Percentiles rank a stretch among this genome's conserved stretches.
Evolutionary conservation across 495 filamentous ascomycete genomes (phyloP).

Genomic region (Hamigera avellanea): DNA sequence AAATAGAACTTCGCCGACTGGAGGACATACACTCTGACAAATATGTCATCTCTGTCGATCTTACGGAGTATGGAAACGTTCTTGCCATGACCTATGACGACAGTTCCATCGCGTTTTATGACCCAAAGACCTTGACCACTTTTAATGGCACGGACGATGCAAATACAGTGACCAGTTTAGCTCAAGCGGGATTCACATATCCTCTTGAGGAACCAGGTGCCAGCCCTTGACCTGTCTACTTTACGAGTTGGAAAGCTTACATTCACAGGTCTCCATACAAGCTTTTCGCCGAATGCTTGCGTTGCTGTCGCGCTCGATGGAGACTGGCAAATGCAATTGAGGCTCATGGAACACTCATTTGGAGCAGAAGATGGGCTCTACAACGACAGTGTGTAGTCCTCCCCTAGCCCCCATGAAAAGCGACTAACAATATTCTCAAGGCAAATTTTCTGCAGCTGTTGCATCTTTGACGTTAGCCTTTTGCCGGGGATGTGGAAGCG

Average conservation of each 20-base stretch:
- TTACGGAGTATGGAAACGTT: conserved; percentile 53
- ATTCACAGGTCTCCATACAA: conserved; percentile 47
- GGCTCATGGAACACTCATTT: conserved; percentile 43
- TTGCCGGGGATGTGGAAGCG: conserved; percentile 40
- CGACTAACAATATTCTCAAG: conserved; percentile 13
- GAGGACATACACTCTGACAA: conserved; percentile 54
- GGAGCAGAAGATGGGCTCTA: conserved; percentile 24
- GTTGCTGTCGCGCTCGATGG: conserved; percentile 52
- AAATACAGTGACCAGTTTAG: conserved; percentile 51
- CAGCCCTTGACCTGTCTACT: conserved; percentile 8
- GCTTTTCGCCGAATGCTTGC: conserved; percentile 66
- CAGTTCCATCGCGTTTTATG: conserved; percentile 65
- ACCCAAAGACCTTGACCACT: conserved; percentile 55
- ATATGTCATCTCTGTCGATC: conserved; percentile 53
- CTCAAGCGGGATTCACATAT: conserved; percentile 66
- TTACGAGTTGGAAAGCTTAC: conserved; percentile 4
- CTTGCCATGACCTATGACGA: conserved; percentile 63
- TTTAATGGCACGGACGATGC: conserved; percentile 50
- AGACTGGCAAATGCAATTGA: conserved; percentile 53
- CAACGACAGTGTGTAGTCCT: conserved; percentile 30
- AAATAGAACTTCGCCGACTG: conserved; percentile 49
- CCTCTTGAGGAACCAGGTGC: conserved; percentile 20
- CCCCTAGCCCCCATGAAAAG: not conserved
- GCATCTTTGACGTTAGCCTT: conserved; percentile 50
- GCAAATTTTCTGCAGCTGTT: conserved; percentile 41